Conservation (phyloP, 2,329 filamentous ascomycete species). For the Penicillium occitanis region DNA sequence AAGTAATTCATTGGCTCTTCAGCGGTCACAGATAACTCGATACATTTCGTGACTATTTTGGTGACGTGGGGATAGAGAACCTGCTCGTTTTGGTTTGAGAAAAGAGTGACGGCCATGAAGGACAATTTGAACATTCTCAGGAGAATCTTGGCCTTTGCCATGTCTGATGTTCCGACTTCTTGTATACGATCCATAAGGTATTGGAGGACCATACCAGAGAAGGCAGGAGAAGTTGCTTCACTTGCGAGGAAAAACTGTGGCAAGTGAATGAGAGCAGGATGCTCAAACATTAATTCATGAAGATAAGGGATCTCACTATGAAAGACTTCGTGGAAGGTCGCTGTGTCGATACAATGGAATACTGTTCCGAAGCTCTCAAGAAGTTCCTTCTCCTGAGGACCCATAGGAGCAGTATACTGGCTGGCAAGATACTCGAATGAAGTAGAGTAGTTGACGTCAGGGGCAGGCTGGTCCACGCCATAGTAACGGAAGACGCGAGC, state of each 20-base stretch:
- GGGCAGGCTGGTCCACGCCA: slow-evolving; percentile 75
- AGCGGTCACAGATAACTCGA: slow-evolving; percentile 90
- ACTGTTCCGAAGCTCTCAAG: slow-evolving; percentile 97
- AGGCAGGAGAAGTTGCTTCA: slow-evolving; percentile 94
- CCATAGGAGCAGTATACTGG: slow-evolving; percentile 90
- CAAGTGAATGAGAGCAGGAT: slow-evolving; percentile 88
- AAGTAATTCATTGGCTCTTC: slow-evolving; percentile 99
- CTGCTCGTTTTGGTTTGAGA: slow-evolving; percentile 91
- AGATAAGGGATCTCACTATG: slow-evolving; percentile 94
- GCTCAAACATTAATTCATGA: slow-evolving; percentile 97
- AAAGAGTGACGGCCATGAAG: slow-evolving; percentile 98
- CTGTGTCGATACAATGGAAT: slow-evolving; percentile 97
- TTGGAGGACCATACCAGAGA: slow-evolving; percentile 95
- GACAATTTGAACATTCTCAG: slow-evolving; percentile 94
- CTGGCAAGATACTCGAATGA: slow-evolving; percentile 91
- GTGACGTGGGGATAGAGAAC: slow-evolving; percentile 94
- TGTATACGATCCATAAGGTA: slow-evolving; percentile 97
- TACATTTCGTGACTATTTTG: slow-evolving; percentile 95
- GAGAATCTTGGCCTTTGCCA: slow-evolving; percentile 88
- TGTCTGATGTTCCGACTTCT: slow-evolving; percentile 87
- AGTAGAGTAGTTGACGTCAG: slow-evolving; percentile 72
- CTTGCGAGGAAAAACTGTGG: slow-evolving; percentile 99
- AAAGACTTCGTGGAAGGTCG: slow-evolving; percentile 98
- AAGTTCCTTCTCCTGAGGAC: slow-evolving; percentile 94
- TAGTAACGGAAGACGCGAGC: slow-evolving; percentile 97